Conservation (phyloP, 1,284 basidiomycete species). For the Rhodotorula sp. region DNA sequence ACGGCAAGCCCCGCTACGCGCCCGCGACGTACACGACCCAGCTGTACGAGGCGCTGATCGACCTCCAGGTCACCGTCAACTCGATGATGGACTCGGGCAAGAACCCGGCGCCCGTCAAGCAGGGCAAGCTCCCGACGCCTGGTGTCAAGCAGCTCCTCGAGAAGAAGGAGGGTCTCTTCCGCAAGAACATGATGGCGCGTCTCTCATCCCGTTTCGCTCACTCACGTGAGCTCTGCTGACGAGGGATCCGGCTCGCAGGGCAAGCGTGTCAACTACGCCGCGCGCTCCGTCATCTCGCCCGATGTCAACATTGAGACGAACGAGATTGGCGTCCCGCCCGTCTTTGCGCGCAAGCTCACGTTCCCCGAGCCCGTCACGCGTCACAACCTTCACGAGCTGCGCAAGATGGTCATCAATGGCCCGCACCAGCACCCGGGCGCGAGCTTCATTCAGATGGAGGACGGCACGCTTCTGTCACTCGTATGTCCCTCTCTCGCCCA, state of each 20-base stretch:
- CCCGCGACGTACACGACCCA: conserved; percentile 65
- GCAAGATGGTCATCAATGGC: conserved; percentile 89
- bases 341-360: conserved; percentile 95
- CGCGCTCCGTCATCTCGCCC: conserved; percentile 98
- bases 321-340: conserved; percentile 96
- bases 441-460: conserved; percentile 91
- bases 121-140: conserved; percentile 87
- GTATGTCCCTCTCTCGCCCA: conserved; percentile 54
- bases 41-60: conserved; percentile 79
- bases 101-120: conserved; percentile 80
- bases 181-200: conserved; percentile 98
- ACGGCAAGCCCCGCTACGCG: conserved; percentile 48
- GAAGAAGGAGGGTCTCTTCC: conserved; percentile 98
- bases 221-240: background rate
- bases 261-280: conserved; percentile 99
- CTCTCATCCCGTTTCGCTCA: background rate
- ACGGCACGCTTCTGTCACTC: conserved; percentile 80
- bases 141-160: conserved; percentile 97
- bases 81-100: conserved; percentile 97
- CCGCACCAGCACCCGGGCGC: conserved; percentile 90
- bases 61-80: conserved; percentile 93
- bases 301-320: conserved; percentile 99
- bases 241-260: conserved; percentile 60
- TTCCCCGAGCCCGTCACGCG: conserved; percentile 96
- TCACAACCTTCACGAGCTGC: conserved; percentile 84